phyloP scores from a whole-genome alignment of 2,329 filamentous ascomycete genomes.

The Fusarium austroafricanum region DNA sequence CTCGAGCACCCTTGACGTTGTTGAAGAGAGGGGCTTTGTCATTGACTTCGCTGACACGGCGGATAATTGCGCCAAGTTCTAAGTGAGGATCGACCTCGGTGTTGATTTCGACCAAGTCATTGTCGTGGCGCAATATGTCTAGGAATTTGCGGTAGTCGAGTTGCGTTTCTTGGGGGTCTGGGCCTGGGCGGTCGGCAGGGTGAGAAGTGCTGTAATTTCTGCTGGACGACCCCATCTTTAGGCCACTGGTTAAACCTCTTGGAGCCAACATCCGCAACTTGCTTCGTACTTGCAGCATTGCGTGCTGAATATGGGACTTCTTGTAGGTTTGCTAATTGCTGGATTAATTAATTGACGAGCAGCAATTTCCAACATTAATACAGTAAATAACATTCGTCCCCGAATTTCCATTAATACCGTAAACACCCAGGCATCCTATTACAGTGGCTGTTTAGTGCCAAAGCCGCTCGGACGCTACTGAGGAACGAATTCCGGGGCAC shows the following conservation, averaged over 20 bases:
- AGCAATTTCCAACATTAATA: neutral
- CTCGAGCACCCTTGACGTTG: constrained; percentile 58
- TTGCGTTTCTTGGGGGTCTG: constrained; percentile 7
- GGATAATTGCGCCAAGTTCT: constrained; percentile 59
- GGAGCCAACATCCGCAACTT: neutral
- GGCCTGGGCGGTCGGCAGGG: neutral
- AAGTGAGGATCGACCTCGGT: constrained; percentile 56
- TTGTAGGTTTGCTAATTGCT: neutral
- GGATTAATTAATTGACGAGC: neutral
- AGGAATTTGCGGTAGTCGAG: constrained; percentile 29
- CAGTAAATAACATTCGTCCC: no score
- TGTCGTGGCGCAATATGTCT: constrained; percentile 45
- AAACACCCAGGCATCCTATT: neutral
- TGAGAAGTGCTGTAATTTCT: neutral
- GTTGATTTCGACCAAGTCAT: constrained; percentile 58
- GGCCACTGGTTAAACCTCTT: neutral
- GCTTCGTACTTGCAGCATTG: neutral
- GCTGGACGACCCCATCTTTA: neutral
- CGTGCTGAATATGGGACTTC: neutral
- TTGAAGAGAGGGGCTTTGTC: constrained; percentile 63
- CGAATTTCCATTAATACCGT: no score
- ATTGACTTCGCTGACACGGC: constrained; percentile 57
- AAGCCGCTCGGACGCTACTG: neutral
- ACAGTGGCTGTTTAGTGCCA: neutral
- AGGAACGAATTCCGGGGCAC: neutral